phyloP scores from a whole-genome alignment of 306 rosid genomes.

The Rosa rugosa region DNA sequence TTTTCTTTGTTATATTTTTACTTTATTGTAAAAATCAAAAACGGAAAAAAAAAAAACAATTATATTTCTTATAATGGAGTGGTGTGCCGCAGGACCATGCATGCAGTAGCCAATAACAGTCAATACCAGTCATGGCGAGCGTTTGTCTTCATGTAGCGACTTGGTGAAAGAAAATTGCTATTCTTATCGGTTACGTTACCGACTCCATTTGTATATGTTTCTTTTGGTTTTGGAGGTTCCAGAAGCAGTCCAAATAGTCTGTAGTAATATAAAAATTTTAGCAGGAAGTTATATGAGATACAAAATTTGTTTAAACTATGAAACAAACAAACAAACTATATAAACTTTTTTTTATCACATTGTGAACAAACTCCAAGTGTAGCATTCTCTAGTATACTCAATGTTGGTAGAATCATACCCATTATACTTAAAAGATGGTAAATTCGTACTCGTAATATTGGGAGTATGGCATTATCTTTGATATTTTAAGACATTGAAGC shows the following conservation, averaged over 20 bases:
- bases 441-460: no score
- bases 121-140: neutral
- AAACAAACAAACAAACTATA: no score
- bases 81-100: neutral
- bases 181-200: constrained; percentile 8
- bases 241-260: neutral
- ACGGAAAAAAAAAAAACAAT: no score
- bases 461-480: no score
- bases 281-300: no score
- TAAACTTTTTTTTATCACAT: no score
- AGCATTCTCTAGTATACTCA: no score
- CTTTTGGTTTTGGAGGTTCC: neutral
- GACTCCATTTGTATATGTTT: neutral
- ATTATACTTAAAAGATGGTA: no score
- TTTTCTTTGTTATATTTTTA: neutral
- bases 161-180: constrained; percentile 4
- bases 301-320: no score
- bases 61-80: neutral
- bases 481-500: no score
- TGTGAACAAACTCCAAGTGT: no score
- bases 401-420: no score
- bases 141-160: constrained; percentile 26
- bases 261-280: neutral
- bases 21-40: neutral
- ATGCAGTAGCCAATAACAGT: neutral